Conservation (phyloP, 108 stramenopile genomes). For the Nitzschia putrida region DNA sequence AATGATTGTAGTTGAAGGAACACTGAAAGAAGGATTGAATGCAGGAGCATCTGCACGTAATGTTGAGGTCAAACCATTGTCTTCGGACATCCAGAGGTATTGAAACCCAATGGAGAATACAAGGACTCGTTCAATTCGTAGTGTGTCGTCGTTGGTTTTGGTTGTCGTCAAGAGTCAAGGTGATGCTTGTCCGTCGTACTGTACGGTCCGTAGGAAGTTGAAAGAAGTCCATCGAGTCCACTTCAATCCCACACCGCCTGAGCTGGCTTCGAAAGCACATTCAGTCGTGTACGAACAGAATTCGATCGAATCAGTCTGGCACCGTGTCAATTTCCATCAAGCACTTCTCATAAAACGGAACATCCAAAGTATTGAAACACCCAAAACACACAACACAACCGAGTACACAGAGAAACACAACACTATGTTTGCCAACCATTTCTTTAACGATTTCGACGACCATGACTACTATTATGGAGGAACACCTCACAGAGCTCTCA, state of each 20-base stretch:
- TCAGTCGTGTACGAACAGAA: neutral
- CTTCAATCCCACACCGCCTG: no score
- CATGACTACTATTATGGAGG: conserved; percentile 7
- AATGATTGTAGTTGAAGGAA: neutral
- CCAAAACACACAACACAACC: neutral
- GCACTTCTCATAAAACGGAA: conserved; percentile 16
- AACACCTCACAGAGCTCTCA: neutral
- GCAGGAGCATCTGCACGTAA: conserved; percentile 39
- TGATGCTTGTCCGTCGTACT: no score
- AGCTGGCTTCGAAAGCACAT: neutral
- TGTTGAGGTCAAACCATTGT: neutral
- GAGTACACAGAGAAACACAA: neutral
- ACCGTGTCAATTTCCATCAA: neutral
- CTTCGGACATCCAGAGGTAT: no score
- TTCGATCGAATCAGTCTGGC: neutral
- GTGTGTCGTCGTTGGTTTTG: no score
- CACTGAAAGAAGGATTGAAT: conserved; percentile 26
- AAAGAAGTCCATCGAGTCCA: no score
- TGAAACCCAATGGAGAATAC: no score
- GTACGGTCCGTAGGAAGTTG: no score
- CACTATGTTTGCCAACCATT: conserved; percentile 17
- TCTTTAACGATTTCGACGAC: conserved; percentile 9
- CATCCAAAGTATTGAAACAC: neutral
- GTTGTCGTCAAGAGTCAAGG: no score
- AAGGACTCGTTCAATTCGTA: no score